Evolutionary conservation across 345 rosid species (phyloP), one percentile per base, ranked within the genome.

Genomic region (Draba incana): DNA sequence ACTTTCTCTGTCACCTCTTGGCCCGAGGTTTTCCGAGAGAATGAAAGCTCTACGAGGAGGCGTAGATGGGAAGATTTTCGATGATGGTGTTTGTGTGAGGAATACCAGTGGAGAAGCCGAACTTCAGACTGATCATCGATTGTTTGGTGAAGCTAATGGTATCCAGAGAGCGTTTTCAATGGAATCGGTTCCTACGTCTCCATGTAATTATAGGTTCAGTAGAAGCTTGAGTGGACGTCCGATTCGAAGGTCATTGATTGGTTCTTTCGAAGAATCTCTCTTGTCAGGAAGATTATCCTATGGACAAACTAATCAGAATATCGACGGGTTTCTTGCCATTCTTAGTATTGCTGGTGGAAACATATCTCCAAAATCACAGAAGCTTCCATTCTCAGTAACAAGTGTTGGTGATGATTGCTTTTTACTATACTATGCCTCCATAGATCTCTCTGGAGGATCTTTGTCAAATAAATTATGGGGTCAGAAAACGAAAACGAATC

Each of bases 191-290:
- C 72, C 83, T 4, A 42, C 68, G 54, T 74, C 85, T 49, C 81
- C 82, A 35, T 71, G 86, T 45, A 68, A 56, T n/a, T n/a, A n/a
- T 50, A 82, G 81, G 69, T 79, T 73, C 11, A 13, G 71, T 43
- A 87, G 88, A 72, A 83, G 92, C 77, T 81, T 86, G 79, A 84
- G 91, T 74, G 89, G 92, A 60, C 84, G 80, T 53, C 75, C 89
- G 38, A 80, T 87, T 45, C 80, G 86, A 68, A 84, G 95, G 78
- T 84, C 98, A 58, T 78, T 92, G 83, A 85, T 92, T 68, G 98
- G 98, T 84, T 92, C 98, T 20, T 92, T 92, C 68, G 98, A 92
- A 80, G 98, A 92, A 72, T 92, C 98, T 10, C 68, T 92, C 46
- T 74, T 92, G 56, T 89, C 98, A 57, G 98, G 98, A 54, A 81